Conservation (phyloP, 164 flowering plant genomes). For the Kingdonia uniflora region DNA sequence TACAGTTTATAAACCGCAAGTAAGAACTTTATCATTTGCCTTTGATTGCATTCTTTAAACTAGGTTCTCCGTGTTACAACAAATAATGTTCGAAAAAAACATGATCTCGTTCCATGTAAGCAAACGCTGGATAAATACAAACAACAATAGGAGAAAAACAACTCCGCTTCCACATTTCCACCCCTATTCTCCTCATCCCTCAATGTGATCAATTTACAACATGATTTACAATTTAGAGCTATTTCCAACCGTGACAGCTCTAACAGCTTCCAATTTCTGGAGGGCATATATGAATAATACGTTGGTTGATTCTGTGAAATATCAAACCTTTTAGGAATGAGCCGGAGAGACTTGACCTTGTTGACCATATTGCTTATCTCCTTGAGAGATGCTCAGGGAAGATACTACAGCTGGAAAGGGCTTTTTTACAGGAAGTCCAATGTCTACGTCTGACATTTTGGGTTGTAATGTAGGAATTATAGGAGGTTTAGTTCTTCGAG, state of each 20-base stretch:
- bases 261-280: no score
- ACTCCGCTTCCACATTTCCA: neutral
- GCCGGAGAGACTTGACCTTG: conserved; percentile 11
- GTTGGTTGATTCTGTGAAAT: no score
- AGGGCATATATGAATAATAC: no score
- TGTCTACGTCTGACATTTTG: conserved; percentile 20
- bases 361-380: conserved; percentile 10
- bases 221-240: neutral
- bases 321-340: conserved; percentile 7
- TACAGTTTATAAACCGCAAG: no score
- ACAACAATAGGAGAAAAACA: neutral
- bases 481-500: conserved; percentile 50
- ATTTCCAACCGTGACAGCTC: no score
- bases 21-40: no score
- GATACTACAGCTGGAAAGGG: conserved; percentile 12
- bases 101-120: no score
- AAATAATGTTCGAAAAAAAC: no score
- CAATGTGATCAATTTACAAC: neutral
- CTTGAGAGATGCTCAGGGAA: conserved; percentile 5
- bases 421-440: conserved; percentile 8
- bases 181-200: neutral
- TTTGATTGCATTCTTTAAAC: no score
- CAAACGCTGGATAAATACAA: conserved; percentile 1
- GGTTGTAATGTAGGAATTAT: conserved; percentile 42
- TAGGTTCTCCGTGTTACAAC: no score